phyloP scores from a whole-genome alignment of 768 basidiomycete species.

The Termitomyces sp. region DNA sequence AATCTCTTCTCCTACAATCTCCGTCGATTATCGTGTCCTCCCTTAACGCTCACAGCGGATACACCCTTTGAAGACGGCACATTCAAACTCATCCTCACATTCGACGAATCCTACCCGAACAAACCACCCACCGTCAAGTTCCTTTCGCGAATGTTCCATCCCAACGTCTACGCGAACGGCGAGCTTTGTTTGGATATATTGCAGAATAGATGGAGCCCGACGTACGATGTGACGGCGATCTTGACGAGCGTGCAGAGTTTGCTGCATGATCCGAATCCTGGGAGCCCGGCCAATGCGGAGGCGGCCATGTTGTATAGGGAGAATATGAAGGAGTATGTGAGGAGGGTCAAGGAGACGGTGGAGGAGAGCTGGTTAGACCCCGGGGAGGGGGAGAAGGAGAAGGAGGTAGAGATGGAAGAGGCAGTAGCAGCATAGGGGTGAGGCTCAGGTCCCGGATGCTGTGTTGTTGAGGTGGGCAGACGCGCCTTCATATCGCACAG shows the following conservation, averaged over 20 bases:
- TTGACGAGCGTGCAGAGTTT: conserved; percentile 94
- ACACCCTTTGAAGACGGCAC: conserved; percentile 99
- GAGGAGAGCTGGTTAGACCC: conserved; percentile 96
- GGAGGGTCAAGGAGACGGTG: conserved; percentile 88
- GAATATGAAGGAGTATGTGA: conserved; percentile 98
- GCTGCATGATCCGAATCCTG: conserved; percentile 96
- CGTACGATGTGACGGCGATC: conserved; percentile 98
- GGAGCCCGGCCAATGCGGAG: conserved; percentile 97
- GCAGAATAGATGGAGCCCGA: conserved; percentile 98
- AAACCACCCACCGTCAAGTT: conserved; percentile 98
- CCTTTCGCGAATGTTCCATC: conserved; percentile 97
- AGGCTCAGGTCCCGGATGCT: not conserved
- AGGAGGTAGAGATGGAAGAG: not conserved
- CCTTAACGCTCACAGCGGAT: conserved; percentile 56
- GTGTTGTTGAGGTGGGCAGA: not conserved
- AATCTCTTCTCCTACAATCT: not conserved
- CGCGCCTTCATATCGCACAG: not conserved
- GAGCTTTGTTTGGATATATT: conserved; percentile 98
- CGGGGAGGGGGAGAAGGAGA: conserved; percentile 48
- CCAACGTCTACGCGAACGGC: conserved; percentile 97
- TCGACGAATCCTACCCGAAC: conserved; percentile 98
- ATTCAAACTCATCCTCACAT: conserved; percentile 92
- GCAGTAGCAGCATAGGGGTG: not conserved
- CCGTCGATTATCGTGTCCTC: conserved; percentile 1
- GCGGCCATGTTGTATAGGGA: conserved; percentile 95